Evolutionary conservation across 2,329 filamentous ascomycete genomes (phyloP).

Genomic region (Emergomyces orientalis): DNA sequence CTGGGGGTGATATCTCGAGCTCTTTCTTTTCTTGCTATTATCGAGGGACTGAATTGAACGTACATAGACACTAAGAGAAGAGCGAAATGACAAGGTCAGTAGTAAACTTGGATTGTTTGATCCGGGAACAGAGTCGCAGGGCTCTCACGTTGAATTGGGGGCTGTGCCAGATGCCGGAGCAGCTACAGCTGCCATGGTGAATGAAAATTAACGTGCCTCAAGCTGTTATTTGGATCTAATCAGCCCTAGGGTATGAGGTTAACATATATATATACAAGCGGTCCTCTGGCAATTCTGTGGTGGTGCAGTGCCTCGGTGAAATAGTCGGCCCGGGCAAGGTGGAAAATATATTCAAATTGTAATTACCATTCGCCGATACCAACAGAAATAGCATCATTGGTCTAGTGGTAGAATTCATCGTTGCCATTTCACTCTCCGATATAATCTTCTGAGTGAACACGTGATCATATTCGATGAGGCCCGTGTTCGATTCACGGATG

Average conservation of each 20-base stretch:
- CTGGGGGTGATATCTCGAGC: neutral
- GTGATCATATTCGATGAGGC: slow-evolving; percentile 18
- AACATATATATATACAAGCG: no score
- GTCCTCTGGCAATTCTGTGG: neutral
- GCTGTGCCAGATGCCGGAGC: slow-evolving; percentile 23
- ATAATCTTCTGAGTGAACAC: no score
- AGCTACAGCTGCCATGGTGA: slow-evolving; percentile 30
- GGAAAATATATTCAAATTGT: no score
- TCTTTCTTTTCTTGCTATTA: slow-evolving; percentile 8
- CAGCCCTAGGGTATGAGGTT: no score
- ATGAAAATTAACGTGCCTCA: slow-evolving; percentile 1
- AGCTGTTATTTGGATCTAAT: neutral
- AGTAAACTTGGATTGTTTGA: slow-evolving; percentile 5
- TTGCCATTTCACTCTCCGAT: neutral
- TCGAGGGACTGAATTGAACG: no score
- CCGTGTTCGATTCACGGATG: slow-evolving; percentile 41
- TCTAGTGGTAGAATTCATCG: slow-evolving; percentile 5
- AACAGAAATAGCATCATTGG: neutral
- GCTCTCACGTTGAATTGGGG: slow-evolving; percentile 34
- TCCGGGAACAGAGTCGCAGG: neutral
- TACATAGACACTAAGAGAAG: slow-evolving; percentile 33
- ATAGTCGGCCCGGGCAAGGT: neutral
- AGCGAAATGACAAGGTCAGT: slow-evolving; percentile 3
- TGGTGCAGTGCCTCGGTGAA: neutral
- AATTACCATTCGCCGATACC: no score